These are phyloP conservation scores for Coriolopsis trogii DNA, from an alignment of 1,284 basidiomycete species.

Conservation along the genomic window DNA sequence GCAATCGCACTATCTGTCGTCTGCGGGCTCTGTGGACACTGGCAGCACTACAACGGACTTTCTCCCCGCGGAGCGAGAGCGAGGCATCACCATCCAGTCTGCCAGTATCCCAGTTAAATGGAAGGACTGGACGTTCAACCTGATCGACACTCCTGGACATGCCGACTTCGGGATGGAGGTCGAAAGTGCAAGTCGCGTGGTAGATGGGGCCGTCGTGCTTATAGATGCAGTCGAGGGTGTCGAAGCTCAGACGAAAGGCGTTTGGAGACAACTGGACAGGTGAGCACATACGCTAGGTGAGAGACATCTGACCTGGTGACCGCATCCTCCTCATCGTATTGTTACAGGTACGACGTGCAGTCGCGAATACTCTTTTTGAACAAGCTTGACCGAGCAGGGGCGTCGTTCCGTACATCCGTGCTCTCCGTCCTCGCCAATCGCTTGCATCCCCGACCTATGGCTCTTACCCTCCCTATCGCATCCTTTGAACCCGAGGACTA, in stretches of 20 bases:
- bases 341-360: constrained; percentile 70
- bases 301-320: constrained; percentile 3
- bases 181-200: constrained; percentile 87
- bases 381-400: constrained; percentile 86
- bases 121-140: constrained; percentile 82
- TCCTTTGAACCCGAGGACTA: constrained; percentile 73
- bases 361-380: constrained; percentile 85
- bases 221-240: constrained; percentile 92
- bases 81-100: constrained; percentile 91
- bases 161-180: constrained; percentile 96
- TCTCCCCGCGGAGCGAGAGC: constrained; percentile 84
- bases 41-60: constrained; percentile 93
- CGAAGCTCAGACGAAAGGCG: constrained; percentile 87
- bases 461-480: constrained; percentile 77
- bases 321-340: neutral
- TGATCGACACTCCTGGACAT: constrained; percentile 91
- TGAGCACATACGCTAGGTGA: constrained; percentile 47
- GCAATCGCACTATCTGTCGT: constrained; percentile 72
- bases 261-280: constrained; percentile 87
- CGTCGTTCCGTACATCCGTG: constrained; percentile 74
- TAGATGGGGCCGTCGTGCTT: constrained; percentile 87
- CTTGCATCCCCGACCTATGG: constrained; percentile 75
- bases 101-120: constrained; percentile 92
- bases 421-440: constrained; percentile 71
- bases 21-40: constrained; percentile 83